Percentiles rank a stretch among this genome's conserved stretches.
These are phyloP conservation scores for Acidiella bohemica DNA, from an alignment of 495 filamentous ascomycete species.

Conservation along the genomic window DNA sequence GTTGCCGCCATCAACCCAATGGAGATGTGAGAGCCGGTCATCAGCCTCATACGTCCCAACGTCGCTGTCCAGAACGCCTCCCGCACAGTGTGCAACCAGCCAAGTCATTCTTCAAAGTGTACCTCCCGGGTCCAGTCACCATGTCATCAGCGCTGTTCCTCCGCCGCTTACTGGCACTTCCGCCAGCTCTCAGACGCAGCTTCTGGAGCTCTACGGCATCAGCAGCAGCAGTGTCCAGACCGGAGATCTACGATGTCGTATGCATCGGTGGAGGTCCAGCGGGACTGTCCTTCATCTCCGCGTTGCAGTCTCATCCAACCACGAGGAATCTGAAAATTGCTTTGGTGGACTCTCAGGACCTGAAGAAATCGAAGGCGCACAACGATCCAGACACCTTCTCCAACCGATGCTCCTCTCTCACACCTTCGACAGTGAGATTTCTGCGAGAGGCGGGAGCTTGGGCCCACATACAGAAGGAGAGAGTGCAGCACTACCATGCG, in stretches of 20 bases:
- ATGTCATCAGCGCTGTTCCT: slow-evolving; percentile 4
- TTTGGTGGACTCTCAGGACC: slow-evolving; percentile 78
- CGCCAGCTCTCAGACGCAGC: slow-evolving; percentile 6
- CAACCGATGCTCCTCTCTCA: slow-evolving; percentile 89
- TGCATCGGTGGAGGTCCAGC: slow-evolving; percentile 95
- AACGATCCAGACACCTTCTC: slow-evolving; percentile 61
- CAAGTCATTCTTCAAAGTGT: too few relatives aligned
- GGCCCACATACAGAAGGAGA: slow-evolving; percentile 51
- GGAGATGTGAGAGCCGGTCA: too few relatives aligned
- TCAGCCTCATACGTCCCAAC: too few relatives aligned
- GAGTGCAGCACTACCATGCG: slow-evolving; percentile 77
- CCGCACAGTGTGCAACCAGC: too few relatives aligned
- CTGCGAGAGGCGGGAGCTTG: slow-evolving; percentile 62
- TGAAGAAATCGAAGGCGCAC: slow-evolving; percentile 50
- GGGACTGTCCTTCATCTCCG: slow-evolving; percentile 74
- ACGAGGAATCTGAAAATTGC: slow-evolving; percentile 72
- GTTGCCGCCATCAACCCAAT: too few relatives aligned
- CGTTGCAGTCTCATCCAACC: slow-evolving; percentile 60
- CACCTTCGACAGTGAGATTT: slow-evolving; percentile 55
- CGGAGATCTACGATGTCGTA: slow-evolving; percentile 81
- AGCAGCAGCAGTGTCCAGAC: slow-evolving; percentile 9
- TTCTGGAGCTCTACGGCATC: slow-evolving; percentile 9
- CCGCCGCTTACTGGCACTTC: slow-evolving; percentile 10
- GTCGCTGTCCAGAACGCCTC: too few relatives aligned
- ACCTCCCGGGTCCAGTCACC: background rate